Conservation (phyloP, 2,329 filamentous ascomycete species). For the Penicillium sumatraense region DNA sequence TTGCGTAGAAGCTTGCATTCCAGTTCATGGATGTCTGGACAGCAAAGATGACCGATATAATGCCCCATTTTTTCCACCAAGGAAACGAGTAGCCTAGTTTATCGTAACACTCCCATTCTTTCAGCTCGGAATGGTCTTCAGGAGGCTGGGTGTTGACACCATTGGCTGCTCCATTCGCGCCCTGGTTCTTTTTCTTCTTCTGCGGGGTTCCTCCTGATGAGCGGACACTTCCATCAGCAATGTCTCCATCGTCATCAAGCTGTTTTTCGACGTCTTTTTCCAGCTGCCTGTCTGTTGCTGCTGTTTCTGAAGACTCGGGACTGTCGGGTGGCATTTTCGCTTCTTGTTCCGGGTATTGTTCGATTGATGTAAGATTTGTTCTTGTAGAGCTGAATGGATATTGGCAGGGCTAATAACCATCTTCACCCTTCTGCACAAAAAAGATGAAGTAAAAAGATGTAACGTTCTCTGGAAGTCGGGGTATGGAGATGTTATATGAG, state of each 20-base stretch:
- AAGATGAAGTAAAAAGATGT: no score
- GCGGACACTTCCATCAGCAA: slow-evolving; percentile 8
- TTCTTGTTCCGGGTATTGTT: neutral
- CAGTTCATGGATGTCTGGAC: slow-evolving; percentile 79
- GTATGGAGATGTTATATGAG: slow-evolving; percentile 6
- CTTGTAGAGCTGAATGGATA: slow-evolving; percentile 2
- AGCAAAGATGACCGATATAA: slow-evolving; percentile 69
- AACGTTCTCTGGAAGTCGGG: neutral
- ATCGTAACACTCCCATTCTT: slow-evolving; percentile 64
- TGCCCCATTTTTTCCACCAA: slow-evolving; percentile 70
- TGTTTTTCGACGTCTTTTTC: slow-evolving; percentile 31
- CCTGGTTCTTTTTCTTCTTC: slow-evolving; percentile 14
- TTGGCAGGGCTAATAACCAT: neutral
- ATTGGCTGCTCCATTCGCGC: slow-evolving; percentile 7
- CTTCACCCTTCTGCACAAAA: neutral
- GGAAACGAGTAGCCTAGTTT: slow-evolving; percentile 67
- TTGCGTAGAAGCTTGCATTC: slow-evolving; percentile 74
- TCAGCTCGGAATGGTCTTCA: slow-evolving; percentile 44
- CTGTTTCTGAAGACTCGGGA: slow-evolving; percentile 4
- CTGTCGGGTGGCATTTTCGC: slow-evolving; percentile 17
- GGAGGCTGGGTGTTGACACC: slow-evolving; percentile 17
- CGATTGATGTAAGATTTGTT: neutral
- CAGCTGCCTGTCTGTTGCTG: slow-evolving; percentile 11
- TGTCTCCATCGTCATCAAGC: slow-evolving; percentile 3
- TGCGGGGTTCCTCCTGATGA: slow-evolving; percentile 18